Evolutionary conservation across 768 basidiomycete genomes (phyloP).

Genomic region (Lactifluus subvellereus): DNA sequence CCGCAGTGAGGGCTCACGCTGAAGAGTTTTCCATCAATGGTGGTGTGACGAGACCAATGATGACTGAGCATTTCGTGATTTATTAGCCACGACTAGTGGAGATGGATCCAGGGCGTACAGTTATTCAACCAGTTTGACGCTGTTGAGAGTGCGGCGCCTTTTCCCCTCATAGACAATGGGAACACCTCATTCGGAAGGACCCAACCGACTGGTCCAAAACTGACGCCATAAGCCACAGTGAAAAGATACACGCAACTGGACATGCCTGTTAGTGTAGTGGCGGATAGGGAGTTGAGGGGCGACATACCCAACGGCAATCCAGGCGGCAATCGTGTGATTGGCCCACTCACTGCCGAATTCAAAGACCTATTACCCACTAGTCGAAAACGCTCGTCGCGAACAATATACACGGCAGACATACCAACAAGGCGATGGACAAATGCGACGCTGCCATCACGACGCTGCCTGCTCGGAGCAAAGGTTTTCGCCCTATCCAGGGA

Average conservation of each 20-base stretch:
- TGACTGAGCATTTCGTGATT: slow-evolving; percentile 38
- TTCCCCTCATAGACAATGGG: slow-evolving; percentile 69
- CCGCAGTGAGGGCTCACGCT: slow-evolving; percentile 35
- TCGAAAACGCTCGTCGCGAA: neutral
- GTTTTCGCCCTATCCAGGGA: slow-evolving; percentile 48
- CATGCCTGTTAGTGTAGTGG: neutral
- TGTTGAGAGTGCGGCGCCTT: slow-evolving; percentile 78
- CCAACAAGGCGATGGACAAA: slow-evolving; percentile 57
- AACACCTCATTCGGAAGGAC: slow-evolving; percentile 82
- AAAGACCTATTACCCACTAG: slow-evolving; percentile 35
- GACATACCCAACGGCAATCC: slow-evolving; percentile 61
- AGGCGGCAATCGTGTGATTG: slow-evolving; percentile 51
- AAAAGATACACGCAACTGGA: slow-evolving; percentile 57
- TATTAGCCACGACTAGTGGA: neutral
- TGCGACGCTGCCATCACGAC: slow-evolving; percentile 60
- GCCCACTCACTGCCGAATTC: slow-evolving; percentile 53
- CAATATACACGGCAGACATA: slow-evolving; percentile 29
- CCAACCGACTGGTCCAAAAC: slow-evolving; percentile 79
- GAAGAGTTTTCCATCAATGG: slow-evolving; percentile 56
- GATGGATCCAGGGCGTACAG: slow-evolving; percentile 33
- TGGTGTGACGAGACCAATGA: slow-evolving; percentile 72
- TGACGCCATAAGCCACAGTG: slow-evolving; percentile 71
- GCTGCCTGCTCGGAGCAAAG: slow-evolving; percentile 60
- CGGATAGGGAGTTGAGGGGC: neutral
- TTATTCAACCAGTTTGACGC: slow-evolving; percentile 87